phyloP scores from a whole-genome alignment of 1,139 yeast genomes.

The Scheffersomyces segobiensis region DNA sequence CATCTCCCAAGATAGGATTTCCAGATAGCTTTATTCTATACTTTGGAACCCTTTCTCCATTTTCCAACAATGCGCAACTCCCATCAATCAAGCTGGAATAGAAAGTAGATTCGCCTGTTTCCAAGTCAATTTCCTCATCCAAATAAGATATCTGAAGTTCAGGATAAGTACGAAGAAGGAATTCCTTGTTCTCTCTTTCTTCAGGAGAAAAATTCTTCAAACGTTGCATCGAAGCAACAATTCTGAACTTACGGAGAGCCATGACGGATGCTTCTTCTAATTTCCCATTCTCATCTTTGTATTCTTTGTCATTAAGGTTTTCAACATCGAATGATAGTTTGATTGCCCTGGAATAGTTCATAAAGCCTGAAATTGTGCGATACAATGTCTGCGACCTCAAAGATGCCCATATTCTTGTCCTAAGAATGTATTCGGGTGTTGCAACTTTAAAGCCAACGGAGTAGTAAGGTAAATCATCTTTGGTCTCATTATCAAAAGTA shows the following conservation, averaged over 20 bases:
- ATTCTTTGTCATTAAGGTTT: conserved; percentile 13
- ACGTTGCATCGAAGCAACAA: conserved; percentile 47
- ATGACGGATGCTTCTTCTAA: conserved; percentile 38
- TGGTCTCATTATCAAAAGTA: conserved; percentile 14
- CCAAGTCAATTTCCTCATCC: conserved; percentile 33
- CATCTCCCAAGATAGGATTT: conserved; percentile 57
- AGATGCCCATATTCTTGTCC: conserved; percentile 62
- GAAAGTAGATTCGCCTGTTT: conserved; percentile 23
- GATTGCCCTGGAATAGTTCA: conserved; percentile 56
- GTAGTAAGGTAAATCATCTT: conserved; percentile 44
- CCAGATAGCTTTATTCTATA: conserved; percentile 51
- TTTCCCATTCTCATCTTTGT: conserved; percentile 25
- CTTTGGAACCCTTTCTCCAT: conserved; percentile 40
- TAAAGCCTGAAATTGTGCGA: conserved; percentile 56
- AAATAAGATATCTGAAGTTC: conserved; percentile 47
- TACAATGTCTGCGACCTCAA: conserved; percentile 55
- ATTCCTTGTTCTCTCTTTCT: conserved; percentile 39
- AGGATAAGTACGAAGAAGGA: conserved; percentile 42
- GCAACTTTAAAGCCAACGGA: conserved; percentile 56
- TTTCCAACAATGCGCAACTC: conserved; percentile 36
- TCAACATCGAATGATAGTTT: conserved; percentile 51
- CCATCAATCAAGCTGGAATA: conserved; percentile 47
- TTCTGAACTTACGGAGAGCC: conserved; percentile 50
- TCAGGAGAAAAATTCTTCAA: conserved; percentile 33
- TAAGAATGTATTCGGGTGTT: conserved; percentile 51